A percentile compares a stretch with the other conserved stretches of the same genome.
Evolutionary conservation across 2,329 filamentous ascomycete species (phyloP).

Genomic region (Penicillium sp.): DNA sequence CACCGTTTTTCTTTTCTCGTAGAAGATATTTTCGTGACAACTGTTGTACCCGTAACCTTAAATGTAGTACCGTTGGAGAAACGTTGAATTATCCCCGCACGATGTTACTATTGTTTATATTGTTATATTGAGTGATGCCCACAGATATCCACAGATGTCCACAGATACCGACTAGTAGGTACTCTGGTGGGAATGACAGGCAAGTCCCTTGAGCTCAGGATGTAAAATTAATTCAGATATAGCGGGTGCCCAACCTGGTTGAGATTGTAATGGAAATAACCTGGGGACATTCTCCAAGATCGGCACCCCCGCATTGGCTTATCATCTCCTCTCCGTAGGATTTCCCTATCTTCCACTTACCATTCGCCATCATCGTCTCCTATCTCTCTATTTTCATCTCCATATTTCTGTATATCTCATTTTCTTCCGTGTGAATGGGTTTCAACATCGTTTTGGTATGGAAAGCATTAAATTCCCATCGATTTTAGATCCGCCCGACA

Average conservation of each 20-base stretch:
- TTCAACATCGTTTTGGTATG: slow-evolving; percentile 39
- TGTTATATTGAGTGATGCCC: neutral
- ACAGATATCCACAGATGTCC: neutral
- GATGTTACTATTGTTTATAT: too few species aligned
- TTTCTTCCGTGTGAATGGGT: slow-evolving; percentile 5
- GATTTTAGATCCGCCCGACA: slow-evolving; percentile 40
- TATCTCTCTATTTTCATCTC: slow-evolving; percentile 5
- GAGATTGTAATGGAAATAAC: neutral
- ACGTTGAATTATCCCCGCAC: slow-evolving; percentile 2
- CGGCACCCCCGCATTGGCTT: slow-evolving; percentile 19
- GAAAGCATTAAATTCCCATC: slow-evolving; percentile 61
- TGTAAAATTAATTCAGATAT: neutral
- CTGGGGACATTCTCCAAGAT: slow-evolving; percentile 4
- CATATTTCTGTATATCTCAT: neutral
- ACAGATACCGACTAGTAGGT: too few species aligned
- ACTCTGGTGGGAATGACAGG: neutral
- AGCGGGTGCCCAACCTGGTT: neutral
- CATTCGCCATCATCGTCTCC: slow-evolving; percentile 16
- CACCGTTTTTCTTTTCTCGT: neutral
- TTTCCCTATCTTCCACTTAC: slow-evolving; percentile 11
- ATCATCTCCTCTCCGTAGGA: slow-evolving; percentile 8
- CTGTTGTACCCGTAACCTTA: neutral
- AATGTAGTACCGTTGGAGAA: neutral
- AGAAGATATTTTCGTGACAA: neutral
- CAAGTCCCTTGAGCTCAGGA: neutral